These are phyloP conservation scores for Chytriomyces confervae DNA, from an alignment of 192 early-diverging fungal genomes.

Conservation along the genomic window DNA sequence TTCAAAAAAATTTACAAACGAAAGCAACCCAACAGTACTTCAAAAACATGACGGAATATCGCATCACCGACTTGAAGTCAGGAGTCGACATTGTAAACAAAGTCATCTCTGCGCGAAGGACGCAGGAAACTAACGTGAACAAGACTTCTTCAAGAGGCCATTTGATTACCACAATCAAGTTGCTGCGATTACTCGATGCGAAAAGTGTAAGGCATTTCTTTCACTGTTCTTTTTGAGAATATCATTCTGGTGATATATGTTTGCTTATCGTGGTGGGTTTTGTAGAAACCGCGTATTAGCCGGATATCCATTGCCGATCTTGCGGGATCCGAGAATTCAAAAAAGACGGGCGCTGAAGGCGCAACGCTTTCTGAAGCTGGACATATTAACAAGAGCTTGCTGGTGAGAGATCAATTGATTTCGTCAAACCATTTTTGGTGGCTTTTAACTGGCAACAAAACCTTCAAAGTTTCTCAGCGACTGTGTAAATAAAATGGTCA, in stretches of 20 bases:
- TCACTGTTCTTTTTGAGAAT: neutral
- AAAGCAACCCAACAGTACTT: conserved; percentile 7
- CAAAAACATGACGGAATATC: conserved; percentile 13
- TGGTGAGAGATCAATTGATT: too few species aligned
- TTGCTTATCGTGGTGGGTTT: neutral
- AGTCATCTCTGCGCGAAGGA: conserved; percentile 1
- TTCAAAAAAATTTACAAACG: neutral
- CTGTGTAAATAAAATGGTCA: conserved; percentile 32
- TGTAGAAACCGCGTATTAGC: conserved; percentile 19
- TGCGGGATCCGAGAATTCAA: conserved; percentile 30
- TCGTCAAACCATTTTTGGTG: too few species aligned
- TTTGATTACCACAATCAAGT: conserved; percentile 30
- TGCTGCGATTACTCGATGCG: neutral
- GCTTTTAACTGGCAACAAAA: too few species aligned
- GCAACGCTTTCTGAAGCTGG: conserved; percentile 3
- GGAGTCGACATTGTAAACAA: conserved; percentile 10
- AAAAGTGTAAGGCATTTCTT: neutral
- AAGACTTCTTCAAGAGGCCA: conserved; percentile 21
- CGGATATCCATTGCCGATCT: conserved; percentile 31
- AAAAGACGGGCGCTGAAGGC: conserved; percentile 23
- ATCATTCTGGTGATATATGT: neutral
- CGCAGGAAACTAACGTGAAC: conserved; percentile 34
- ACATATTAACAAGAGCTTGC: conserved; percentile 23
- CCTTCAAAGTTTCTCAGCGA: conserved; percentile 13
- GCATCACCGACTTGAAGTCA: conserved; percentile 1